Conservation (phyloP, 2,329 filamentous ascomycete genomes). For the Sclerotinia nivalis region DNA sequence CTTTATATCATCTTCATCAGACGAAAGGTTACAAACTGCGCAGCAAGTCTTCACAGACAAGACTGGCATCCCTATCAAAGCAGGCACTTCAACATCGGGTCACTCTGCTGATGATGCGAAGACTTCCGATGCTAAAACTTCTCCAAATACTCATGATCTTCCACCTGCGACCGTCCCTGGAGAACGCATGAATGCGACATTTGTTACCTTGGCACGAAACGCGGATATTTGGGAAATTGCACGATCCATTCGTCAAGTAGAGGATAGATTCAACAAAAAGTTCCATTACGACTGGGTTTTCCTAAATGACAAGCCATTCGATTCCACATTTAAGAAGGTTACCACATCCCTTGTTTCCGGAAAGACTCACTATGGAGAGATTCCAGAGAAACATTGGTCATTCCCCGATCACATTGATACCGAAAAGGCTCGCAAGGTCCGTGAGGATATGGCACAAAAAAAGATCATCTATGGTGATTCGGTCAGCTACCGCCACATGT, state of each 20-base stretch:
- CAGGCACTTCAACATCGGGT: constrained; percentile 26
- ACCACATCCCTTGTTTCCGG: constrained; percentile 89
- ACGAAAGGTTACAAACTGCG: constrained; percentile 43
- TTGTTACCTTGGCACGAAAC: constrained; percentile 93
- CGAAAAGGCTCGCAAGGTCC: constrained; percentile 84
- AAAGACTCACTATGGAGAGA: constrained; percentile 86
- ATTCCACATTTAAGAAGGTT: constrained; percentile 89
- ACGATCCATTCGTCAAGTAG: constrained; percentile 90
- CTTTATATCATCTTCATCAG: constrained; percentile 70
- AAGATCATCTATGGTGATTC: constrained; percentile 99
- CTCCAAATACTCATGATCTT: constrained; percentile 41
- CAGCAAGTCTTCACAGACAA: constrained; percentile 34
- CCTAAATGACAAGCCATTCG: constrained; percentile 93
- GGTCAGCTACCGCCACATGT: constrained; percentile 98
- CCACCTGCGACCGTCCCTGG: constrained; percentile 56
- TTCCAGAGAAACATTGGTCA: constrained; percentile 92
- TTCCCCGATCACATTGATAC: constrained; percentile 96
- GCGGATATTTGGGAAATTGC: constrained; percentile 95
- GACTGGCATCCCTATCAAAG: constrained; percentile 34
- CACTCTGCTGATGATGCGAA: constrained; percentile 32
- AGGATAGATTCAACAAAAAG: constrained; percentile 96
- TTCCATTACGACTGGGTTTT: constrained; percentile 99
- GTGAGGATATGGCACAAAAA: constrained; percentile 88
- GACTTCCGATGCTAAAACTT: constrained; percentile 28
- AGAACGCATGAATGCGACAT: constrained; percentile 91